Conservation (phyloP, 768 basidiomycete species). For the Tricholoma sp. region DNA sequence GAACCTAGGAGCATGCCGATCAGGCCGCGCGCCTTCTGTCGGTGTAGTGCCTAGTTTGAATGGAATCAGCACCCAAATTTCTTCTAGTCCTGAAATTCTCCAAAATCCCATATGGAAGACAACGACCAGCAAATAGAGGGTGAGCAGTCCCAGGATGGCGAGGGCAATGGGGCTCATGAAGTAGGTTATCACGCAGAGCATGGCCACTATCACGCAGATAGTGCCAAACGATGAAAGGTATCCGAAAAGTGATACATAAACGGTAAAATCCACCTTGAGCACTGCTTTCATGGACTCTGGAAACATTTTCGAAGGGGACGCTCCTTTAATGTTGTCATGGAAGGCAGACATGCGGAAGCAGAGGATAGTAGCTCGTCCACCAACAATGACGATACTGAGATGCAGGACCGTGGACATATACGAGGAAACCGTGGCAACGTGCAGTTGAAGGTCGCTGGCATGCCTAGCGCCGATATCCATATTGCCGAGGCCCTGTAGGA, state of each 20-base stretch:
- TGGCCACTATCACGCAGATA: neutral
- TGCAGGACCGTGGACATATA: neutral
- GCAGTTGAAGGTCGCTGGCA: neutral
- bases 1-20: neutral
- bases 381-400: neutral
- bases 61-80: neutral
- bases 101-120: neutral
- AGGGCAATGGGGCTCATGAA: neutral
- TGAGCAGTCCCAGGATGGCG: neutral
- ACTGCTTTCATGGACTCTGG: neutral
- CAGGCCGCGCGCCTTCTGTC: neutral
- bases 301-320: neutral
- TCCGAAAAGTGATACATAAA: no score
- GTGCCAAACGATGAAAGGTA: neutral
- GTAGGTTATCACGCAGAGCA: neutral
- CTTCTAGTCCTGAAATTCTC: neutral
- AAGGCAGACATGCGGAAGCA: neutral
- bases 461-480: neutral
- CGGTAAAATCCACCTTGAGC: neutral
- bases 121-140: neutral
- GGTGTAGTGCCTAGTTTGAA: neutral
- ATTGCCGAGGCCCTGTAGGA: neutral
- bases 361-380: neutral
- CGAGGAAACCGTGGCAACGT: neutral
- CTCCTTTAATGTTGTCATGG: neutral